Base-by-base conservation (phyloP, 2,329 filamentous ascomycete species). In the Penicillium oxalicum region DNA sequence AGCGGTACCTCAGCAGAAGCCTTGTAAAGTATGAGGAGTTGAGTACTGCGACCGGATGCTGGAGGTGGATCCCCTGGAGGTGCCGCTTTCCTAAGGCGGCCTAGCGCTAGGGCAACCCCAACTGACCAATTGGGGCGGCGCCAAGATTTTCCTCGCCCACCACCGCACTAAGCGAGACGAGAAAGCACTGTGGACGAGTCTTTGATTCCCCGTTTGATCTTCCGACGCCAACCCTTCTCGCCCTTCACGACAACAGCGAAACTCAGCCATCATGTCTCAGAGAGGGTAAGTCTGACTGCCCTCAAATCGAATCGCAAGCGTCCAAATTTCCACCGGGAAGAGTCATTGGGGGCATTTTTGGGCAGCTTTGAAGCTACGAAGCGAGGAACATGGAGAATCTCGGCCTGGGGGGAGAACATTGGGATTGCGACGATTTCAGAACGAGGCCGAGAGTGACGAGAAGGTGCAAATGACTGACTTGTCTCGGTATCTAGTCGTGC, bases 401-500 rank as follows among this genome's bases (percentile, higher is more conserved):
- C 47, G 47, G 46, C 40, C 44, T 38, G 48, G 37, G 44, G 46
- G 27, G 29, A 44, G 9, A 34, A 35, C 26, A n/a, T 34, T 33
- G 18, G 39, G 18, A 18, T 18, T 18, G 18, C 18, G 18, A 18
- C 18, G 18, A 18, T 18, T 18, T 18, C 18, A 18, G 2, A 18
- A 18, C 18, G 40, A 42, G 38, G 47, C 42, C 11, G 35, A 26
- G 53, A 26, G 5, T 47, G 40, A 44, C 18, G 38, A 42, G 32
- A 44, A 45, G 24, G 44, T 49, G 45, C 18, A n/a, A 46, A 44
- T 45, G n/a, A 53, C 61, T 65, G 55, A 62, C 56, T 43, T 45
- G 26, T 11, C 29, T 52, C 51, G 11, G 45, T 44, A 44, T 33
- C 61, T 62, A 81, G 80, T 74, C 78, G 81, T 70, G 80, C 89